Evolutionary conservation across 2,329 filamentous ascomycete genomes (phyloP).

Genomic region (Colletotrichum graminicola): DNA sequence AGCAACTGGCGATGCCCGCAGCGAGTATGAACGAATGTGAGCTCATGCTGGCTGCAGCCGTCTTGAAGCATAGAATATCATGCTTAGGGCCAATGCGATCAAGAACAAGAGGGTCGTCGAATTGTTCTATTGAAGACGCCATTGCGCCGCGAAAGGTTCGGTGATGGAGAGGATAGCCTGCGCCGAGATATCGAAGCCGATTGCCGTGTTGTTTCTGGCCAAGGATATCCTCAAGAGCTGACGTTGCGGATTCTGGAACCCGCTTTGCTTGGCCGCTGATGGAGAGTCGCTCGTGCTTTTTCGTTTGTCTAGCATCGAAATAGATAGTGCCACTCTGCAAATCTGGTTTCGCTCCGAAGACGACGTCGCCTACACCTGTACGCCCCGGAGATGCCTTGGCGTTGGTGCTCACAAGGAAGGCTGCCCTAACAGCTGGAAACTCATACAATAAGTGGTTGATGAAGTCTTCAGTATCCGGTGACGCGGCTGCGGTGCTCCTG

Average conservation of each 20-base stretch:
- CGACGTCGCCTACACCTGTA: neutral
- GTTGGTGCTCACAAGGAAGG: neutral
- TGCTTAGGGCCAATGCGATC: neutral
- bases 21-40: neutral
- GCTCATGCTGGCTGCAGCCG: neutral
- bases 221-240: neutral
- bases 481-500: neutral
- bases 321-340: neutral
- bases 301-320: neutral
- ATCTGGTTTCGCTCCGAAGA: neutral
- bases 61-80: neutral
- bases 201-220: neutral
- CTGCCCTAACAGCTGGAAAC: neutral
- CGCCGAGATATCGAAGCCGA: neutral
- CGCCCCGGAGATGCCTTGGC: neutral
- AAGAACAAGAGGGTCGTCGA: neutral
- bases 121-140: neutral
- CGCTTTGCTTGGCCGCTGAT: neutral
- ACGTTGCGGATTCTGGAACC: neutral
- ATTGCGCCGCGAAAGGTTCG: neutral
- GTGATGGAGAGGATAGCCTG: neutral
- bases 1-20: neutral
- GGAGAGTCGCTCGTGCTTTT: neutral
- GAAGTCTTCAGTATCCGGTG: neutral
- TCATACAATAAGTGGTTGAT: neutral